A percentile compares a stretch with the other conserved stretches of the same genome.
These are phyloP conservation scores for Phytopythium mirpurense DNA, from an alignment of 352 stramenopile species.

Conservation along the genomic window DNA sequence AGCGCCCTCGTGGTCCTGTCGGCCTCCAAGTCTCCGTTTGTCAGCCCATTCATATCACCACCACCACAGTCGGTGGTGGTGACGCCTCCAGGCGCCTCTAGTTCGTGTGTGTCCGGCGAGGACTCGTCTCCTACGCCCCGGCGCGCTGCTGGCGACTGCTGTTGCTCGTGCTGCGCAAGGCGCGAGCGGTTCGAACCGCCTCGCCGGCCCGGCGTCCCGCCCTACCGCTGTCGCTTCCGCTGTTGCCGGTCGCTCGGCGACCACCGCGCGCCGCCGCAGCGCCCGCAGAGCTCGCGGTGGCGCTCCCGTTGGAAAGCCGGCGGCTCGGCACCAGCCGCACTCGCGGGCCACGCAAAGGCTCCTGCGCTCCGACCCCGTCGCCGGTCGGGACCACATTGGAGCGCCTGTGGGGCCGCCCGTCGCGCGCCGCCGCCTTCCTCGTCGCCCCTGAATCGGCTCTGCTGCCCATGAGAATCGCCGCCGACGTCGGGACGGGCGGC, in stretches of 20 bases:
- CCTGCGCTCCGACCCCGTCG: background rate
- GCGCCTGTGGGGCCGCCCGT: background rate
- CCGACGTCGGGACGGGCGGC: background rate
- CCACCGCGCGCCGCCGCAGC: background rate
- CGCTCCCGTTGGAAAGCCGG: slow-evolving; percentile 1
- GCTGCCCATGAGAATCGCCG: background rate
- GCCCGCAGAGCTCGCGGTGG: background rate
- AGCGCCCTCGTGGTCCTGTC: too few species aligned
- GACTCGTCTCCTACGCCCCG: background rate
- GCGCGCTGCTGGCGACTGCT: background rate
- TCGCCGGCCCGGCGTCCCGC: background rate
- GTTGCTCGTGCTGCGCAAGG: background rate
- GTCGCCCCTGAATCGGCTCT: background rate
- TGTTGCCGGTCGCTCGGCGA: background rate
- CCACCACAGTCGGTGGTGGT: too few species aligned
- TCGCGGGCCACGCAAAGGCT: background rate
- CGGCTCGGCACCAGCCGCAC: background rate
- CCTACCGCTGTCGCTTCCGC: background rate
- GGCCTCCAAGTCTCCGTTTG: too few species aligned
- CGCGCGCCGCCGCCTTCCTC: background rate
- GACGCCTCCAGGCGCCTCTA: too few species aligned
- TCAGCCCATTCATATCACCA: too few species aligned
- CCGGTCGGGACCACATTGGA: background rate
- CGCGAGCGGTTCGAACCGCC: background rate
- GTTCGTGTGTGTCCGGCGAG: too few species aligned